Evolutionary conservation across 176 grass and related monocot genomes (phyloP), one percentile per base, ranked within the genome.

Genomic region (Bonia amplexicaulis): DNA sequence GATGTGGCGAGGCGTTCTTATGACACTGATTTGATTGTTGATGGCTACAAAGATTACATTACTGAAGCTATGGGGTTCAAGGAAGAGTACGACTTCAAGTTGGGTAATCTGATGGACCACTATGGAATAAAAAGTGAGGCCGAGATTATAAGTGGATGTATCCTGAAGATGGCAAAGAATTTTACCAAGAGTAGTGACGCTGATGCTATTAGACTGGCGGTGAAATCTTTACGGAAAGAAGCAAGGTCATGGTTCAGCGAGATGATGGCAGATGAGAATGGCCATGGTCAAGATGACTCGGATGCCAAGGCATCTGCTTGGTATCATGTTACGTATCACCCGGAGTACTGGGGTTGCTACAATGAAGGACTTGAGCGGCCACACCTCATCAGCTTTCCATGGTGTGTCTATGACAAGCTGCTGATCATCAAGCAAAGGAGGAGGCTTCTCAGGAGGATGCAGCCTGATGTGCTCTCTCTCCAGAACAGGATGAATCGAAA

Each of bases 81-180:
- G 91, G 91, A 80, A 75, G 93, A 95, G 49, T 98, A 95, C 9
- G 93, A 95, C 87, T 98, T 93, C 64, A 98, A 92, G 74, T 20
- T 98, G 29, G 87, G 93, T 44, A 98, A 98, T 78, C 88, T 95
- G 66, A 93, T 98, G 95, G 87, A 95, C 13, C 91, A 98, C 83
- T 98, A 98, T 23, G 93, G 85, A 12, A 95, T 98, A 85, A 93
- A 95, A 90, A 93, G 87, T 8, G 95, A 95, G 88, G 93, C 89
- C 39, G 95, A 98, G 89, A 88, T 98, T 64, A 62, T 98, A 68
- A 93, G 92, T 58, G 93, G 95, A 55, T 91, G 88, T 51, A 90
- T 98, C 46, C 73, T 92, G n/a, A 98, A 93, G 73, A 95, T 95
- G 95, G 88, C 82, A 33, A 98, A 85, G 65, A 93, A 76, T 80